phyloP scores from a whole-genome alignment of 768 basidiomycete species.

The Suillus paluster region DNA sequence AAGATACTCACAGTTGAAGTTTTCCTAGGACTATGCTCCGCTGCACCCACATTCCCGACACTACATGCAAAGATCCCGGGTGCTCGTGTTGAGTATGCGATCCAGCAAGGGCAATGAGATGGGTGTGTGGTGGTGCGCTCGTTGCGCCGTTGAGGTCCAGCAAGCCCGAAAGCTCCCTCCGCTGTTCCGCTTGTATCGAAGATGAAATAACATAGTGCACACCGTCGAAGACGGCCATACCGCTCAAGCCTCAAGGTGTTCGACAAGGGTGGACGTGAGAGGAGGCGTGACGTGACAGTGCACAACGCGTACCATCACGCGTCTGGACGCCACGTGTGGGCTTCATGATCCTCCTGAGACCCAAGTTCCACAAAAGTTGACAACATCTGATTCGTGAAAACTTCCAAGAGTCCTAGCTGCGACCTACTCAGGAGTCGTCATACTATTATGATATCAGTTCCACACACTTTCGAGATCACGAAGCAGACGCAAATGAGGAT shows the following conservation, averaged over 20 bases:
- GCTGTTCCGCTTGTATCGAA: constrained; percentile 47
- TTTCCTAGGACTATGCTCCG: constrained; percentile 62
- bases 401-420: too few relatives aligned
- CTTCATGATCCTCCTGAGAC: too few relatives aligned
- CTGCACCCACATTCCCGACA: constrained; percentile 71
- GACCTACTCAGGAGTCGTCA: too few relatives aligned
- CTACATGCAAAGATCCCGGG: constrained; percentile 27
- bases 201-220: constrained; percentile 54
- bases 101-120: constrained; percentile 51
- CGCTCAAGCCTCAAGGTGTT: background rate
- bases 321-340: background rate
- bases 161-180: constrained; percentile 48
- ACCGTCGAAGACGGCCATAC: constrained; percentile 44
- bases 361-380: too few relatives aligned
- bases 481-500: too few relatives aligned
- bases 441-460: too few relatives aligned
- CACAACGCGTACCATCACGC: constrained; percentile 8
- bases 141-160: constrained; percentile 60
- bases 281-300: constrained; percentile 10
- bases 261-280: background rate
- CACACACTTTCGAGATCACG: background rate
- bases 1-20: constrained; percentile 53
- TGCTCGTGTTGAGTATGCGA: constrained; percentile 46
- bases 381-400: too few relatives aligned
- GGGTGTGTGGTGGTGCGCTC: constrained; percentile 55